Evolutionary conservation across 2,329 filamentous ascomycete genomes (phyloP), one percentile per base, ranked within the genome.

Genomic region (Epichloe festucae): DNA sequence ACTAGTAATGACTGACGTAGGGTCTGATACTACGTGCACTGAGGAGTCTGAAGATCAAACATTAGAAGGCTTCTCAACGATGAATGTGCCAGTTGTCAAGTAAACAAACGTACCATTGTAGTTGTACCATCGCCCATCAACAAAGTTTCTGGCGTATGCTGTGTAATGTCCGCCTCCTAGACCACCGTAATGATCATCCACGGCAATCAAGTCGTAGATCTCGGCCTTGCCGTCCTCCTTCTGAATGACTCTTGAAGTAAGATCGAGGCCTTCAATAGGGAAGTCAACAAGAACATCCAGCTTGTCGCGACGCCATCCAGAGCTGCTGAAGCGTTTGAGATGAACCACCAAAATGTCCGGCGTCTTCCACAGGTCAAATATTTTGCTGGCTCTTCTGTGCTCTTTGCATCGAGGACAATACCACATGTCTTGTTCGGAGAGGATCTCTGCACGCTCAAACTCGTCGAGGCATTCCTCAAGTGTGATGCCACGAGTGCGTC

Each of bases 361-460:
- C 2, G 87, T 85, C 63, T 91, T 96, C 93, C 93, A 98, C 17
- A 98, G 79, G 63, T 97, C 90, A 50, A 98, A 89, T 62, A 93
- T 96, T 73, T 98, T 98, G 70, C 85, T 90, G 19, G 93, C 93
- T 54, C 89, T 84, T 15, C 89, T 82, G 61, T 95, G 85, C 60
- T 95, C 88, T 66, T 97, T 97, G 76, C 93, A 98, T 34, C 89
- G 81, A 52, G 89, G 91, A 63, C 93, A 98, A 65, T 94, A 97
- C 93, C 93, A 98, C 54, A 89, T 91, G 65, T 98, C 94, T 63
- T 94, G 87, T 65, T 96, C 89, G 0, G 91, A 96, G 4, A 98
- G 73, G 14, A 95, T 82, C 68, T 98, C 93, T 54, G 90, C 87
- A 64, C 91, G 91, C 63, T 93, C 88, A 59, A 95, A 97, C 67